These are phyloP conservation scores for Penicillium corylophilum DNA, from an alignment of 2,329 filamentous ascomycete species.

Conservation along the genomic window DNA sequence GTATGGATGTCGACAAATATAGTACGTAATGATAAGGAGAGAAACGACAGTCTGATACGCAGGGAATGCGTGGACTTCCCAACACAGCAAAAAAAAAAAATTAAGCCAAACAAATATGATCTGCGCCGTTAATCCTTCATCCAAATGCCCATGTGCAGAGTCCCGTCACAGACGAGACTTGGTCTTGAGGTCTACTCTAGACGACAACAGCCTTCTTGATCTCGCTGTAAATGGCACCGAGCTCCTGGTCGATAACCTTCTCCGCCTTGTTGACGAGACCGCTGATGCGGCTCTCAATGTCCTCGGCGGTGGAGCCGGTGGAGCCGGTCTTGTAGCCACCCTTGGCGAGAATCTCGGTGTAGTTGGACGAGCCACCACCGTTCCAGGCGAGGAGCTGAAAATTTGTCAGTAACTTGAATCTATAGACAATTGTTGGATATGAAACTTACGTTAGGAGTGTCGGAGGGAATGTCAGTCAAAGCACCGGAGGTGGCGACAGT, in stretches of 20 bases:
- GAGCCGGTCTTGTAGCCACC: conserved; percentile 64
- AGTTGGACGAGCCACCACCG: conserved; percentile 93
- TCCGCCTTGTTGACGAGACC: conserved; percentile 50
- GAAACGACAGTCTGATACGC: conserved; percentile 22
- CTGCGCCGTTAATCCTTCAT: conserved; percentile 33
- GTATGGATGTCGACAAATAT: conserved; percentile 26
- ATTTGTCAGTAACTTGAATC: conserved; percentile 25
- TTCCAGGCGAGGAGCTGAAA: conserved; percentile 87
- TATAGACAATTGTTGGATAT: background rate
- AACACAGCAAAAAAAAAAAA: conserved; percentile 18
- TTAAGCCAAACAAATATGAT: conserved; percentile 19
- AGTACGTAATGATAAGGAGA: conserved; percentile 27
- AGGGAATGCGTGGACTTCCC: conserved; percentile 13
- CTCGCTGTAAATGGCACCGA: conserved; percentile 50
- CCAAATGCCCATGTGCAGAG: conserved; percentile 21
- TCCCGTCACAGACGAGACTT: conserved; percentile 22
- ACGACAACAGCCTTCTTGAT: conserved; percentile 40
- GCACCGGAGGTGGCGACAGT: conserved; percentile 74
- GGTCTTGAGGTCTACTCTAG: conserved; percentile 43
- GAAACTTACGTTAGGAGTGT: conserved; percentile 75
- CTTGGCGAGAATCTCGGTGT: conserved; percentile 72
- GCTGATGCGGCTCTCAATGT: conserved; percentile 40
- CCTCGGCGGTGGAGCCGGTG: conserved; percentile 22
- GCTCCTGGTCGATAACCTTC: conserved; percentile 41
- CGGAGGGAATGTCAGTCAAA: conserved; percentile 76